A percentile compares a stretch with the other conserved stretches of the same genome.
phyloP scores from a whole-genome alignment of 495 filamentous ascomycete genomes.

The Aspergillus biplanus region DNA sequence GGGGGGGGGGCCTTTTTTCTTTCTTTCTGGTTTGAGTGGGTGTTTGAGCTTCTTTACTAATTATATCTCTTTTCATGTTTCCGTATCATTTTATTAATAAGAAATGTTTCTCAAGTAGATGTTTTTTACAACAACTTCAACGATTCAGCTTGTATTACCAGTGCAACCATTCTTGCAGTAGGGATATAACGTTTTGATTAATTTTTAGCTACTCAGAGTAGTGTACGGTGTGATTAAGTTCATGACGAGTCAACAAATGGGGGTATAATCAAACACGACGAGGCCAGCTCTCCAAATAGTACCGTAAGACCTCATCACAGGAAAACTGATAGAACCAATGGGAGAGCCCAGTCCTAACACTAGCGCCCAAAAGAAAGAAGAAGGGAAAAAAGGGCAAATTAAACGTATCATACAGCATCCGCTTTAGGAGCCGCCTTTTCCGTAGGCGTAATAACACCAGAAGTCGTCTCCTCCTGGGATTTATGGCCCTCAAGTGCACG shows the following conservation, averaged over 20 bases:
- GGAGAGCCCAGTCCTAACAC: not conserved
- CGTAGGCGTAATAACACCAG: conserved; percentile 18
- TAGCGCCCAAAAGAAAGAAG: not conserved
- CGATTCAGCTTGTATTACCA: no score
- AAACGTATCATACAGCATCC: conserved; percentile 21
- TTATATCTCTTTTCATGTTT: no score
- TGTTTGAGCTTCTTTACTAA: not conserved
- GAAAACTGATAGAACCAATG: not conserved
- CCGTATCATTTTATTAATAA: no score
- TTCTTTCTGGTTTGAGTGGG: not conserved
- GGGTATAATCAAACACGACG: conserved; percentile 18
- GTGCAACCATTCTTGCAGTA: no score
- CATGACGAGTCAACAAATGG: conserved; percentile 5
- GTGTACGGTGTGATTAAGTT: no score
- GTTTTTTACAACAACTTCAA: no score
- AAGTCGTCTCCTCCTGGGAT: conserved; percentile 19
- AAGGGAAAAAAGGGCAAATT: no score
- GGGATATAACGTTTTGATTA: no score
- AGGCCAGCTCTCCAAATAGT: not conserved
- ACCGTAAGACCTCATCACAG: not conserved
- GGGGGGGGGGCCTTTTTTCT: conserved; percentile 8
- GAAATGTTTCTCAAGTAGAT: no score
- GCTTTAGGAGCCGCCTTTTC: conserved; percentile 31
- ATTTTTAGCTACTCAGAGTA: no score
- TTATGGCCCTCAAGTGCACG: conserved; percentile 31